These are phyloP conservation scores for Exsudoporus floridanus DNA, from an alignment of 1,284 basidiomycete genomes.

Conservation along the genomic window DNA sequence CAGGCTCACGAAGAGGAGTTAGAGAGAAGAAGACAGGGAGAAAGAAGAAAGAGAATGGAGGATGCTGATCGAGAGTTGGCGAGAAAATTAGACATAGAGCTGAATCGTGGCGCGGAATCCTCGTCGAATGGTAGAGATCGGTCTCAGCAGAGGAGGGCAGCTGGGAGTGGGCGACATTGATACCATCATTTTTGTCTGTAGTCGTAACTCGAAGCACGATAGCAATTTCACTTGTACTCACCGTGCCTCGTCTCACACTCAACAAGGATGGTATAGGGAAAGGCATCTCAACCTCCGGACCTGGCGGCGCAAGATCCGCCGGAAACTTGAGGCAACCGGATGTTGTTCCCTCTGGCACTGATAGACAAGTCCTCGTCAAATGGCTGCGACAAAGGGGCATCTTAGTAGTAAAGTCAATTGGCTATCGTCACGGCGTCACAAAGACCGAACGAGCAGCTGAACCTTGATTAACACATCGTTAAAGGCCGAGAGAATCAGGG, in stretches of 20 bases:
- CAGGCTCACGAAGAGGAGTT: constrained; percentile 42
- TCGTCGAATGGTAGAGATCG: constrained; percentile 6
- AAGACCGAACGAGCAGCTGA: not conserved
- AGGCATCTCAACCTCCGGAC: not conserved
- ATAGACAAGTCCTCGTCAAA: constrained; percentile 53
- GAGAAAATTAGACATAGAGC: constrained; percentile 32
- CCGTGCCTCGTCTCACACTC: not conserved
- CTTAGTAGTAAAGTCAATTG: constrained; percentile 57
- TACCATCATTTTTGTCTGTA: not conserved
- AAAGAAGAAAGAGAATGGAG: constrained; percentile 22
- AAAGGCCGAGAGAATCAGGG: constrained; percentile 60
- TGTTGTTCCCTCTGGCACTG: constrained; percentile 43
- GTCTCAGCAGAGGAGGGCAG: constrained; percentile 3
- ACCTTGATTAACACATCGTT: constrained; percentile 53
- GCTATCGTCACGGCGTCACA: constrained; percentile 17
- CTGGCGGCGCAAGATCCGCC: constrained; percentile 42
- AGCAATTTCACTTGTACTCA: too few relatives aligned
- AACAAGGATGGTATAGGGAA: constrained; percentile 1
- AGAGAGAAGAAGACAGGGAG: constrained; percentile 38
- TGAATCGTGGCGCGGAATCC: constrained; percentile 20
- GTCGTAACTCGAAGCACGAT: too few relatives aligned
- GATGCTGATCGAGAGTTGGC: constrained; percentile 32
- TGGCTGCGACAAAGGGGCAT: constrained; percentile 56
- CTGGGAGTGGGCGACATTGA: constrained; percentile 8
- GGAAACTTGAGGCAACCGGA: constrained; percentile 40